These are phyloP conservation scores for Globisporangium solare DNA, from an alignment of 352 stramenopile genomes.

Conservation along the genomic window DNA sequence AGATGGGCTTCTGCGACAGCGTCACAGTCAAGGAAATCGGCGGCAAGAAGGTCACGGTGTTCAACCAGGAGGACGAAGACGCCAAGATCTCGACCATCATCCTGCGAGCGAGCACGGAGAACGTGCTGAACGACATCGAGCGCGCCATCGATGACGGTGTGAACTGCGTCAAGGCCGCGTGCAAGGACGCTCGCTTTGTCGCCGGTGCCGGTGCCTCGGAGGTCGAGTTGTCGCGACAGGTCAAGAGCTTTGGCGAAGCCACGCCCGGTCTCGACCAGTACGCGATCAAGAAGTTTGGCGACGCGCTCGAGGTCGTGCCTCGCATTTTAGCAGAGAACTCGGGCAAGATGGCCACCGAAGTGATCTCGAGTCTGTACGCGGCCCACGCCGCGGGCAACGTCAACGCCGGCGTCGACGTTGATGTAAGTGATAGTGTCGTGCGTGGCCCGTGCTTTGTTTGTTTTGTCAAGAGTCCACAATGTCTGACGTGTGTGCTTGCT, in stretches of 20 bases:
- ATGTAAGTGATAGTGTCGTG: conserved; percentile 38
- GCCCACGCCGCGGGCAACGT: conserved; percentile 92
- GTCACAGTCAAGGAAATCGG: conserved; percentile 95
- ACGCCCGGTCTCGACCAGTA: conserved; percentile 98
- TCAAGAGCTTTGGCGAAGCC: conserved; percentile 94
- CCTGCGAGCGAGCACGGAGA: conserved; percentile 91
- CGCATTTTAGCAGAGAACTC: conserved; percentile 98
- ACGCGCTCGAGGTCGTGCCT: conserved; percentile 97
- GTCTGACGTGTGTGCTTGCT: not conserved
- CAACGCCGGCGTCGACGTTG: conserved; percentile 93
- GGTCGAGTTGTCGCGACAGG: conserved; percentile 93
- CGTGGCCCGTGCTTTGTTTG: not conserved
- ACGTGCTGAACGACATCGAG: conserved; percentile 98
- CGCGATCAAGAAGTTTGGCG: conserved; percentile 98
- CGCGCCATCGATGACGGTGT: conserved; percentile 98
- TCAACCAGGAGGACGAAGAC: conserved; percentile 92
- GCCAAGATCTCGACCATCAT: conserved; percentile 97
- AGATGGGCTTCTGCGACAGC: conserved; percentile 96
- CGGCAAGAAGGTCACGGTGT: conserved; percentile 95
- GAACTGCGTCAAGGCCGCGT: conserved; percentile 94
- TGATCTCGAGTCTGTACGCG: conserved; percentile 94
- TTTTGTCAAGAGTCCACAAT: not conserved
- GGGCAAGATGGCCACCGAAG: conserved; percentile 91
- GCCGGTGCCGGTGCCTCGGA: conserved; percentile 94
- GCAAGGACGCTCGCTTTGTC: conserved; percentile 93